Evolutionary conservation across 345 rosid genomes (phyloP).

Genomic region (Viola odorata): DNA sequence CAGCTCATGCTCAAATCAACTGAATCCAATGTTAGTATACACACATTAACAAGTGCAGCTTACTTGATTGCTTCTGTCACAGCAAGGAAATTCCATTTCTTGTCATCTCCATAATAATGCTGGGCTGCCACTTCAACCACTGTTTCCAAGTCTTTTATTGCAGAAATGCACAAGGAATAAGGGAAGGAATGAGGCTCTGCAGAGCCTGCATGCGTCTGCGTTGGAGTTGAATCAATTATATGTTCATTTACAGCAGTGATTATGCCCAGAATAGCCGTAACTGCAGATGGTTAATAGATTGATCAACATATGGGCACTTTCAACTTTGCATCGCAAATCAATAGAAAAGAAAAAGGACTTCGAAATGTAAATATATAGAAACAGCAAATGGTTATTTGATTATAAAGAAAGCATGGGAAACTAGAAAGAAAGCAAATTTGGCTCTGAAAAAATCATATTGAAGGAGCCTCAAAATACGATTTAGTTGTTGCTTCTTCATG

Average conservation of each 20-base stretch:
- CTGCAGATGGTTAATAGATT: slow-evolving; percentile 45
- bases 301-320: slow-evolving; percentile 13
- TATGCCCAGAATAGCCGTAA: slow-evolving; percentile 74
- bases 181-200: slow-evolving; percentile 49
- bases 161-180: slow-evolving; percentile 66
- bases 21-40: neutral
- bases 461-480: neutral
- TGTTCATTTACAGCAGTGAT: slow-evolving; percentile 80
- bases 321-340: neutral
- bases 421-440: neutral
- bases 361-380: neutral
- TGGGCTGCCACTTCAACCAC: slow-evolving; percentile 84
- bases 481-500: neutral
- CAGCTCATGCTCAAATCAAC: neutral
- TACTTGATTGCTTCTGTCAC: slow-evolving; percentile 75
- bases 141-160: slow-evolving; percentile 78
- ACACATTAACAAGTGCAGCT: slow-evolving; percentile 21
- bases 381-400: neutral
- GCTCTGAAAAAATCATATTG: neutral
- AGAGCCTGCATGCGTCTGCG: slow-evolving; percentile 28
- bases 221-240: slow-evolving; percentile 63
- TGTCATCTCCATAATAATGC: slow-evolving; percentile 65
- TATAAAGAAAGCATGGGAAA: neutral
- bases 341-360: too few relatives aligned
- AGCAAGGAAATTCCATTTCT: slow-evolving; percentile 87